Base-by-base conservation (phyloP, 2,329 filamentous ascomycete species). In the Ciborinia camelliae region DNA sequence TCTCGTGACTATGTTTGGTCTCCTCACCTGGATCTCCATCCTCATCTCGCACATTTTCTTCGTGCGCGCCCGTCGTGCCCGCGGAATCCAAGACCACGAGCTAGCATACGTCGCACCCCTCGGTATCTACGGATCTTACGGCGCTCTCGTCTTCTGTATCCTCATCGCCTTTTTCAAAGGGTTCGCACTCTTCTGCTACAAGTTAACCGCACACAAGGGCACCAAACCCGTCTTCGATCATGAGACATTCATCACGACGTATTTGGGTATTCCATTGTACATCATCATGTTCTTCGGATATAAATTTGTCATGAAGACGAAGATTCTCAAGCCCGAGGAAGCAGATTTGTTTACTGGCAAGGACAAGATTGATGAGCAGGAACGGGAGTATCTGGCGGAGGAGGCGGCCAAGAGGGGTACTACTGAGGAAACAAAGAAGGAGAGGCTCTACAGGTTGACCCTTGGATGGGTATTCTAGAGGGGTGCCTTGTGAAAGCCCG, bases 81-180 rank as follows among this genome's bases (percentile, higher is more conserved):
- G 90, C 72, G 78, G 81, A 57, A 78, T 90, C 9, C 76, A 81
- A 18, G 75, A 87, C 73, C 77, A 78, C n/a, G 76, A 78, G 37
- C 78, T 90, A 67, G 84, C 86, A 0, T 92, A 88, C 75, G 81
- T 81, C 30, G 88, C 91, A 0, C 91, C 91, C 0, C 82, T 93
- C 14, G 91, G 91, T n/a, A 78, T 87, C 45, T 83, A 75, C 66
- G 91, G 91, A 10, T 91, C 88, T 0, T 86, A 86, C 73, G 78
- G 80, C 65, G 89, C 89, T 0, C 81, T 95, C 1, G 79, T 81
- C 73, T 88, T 92, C 77, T 92, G 90, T 77, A 81, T 83, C 72
- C 73, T 95, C 30, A 90, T 96, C 66, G 85, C 89, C 1, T 73
- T 96, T 55, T 95, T 91, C 74, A 96, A 95, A 83, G 94, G 92